Evolutionary conservation across 768 basidiomycete genomes (phyloP).

Genomic region (Trametes cubensis): DNA sequence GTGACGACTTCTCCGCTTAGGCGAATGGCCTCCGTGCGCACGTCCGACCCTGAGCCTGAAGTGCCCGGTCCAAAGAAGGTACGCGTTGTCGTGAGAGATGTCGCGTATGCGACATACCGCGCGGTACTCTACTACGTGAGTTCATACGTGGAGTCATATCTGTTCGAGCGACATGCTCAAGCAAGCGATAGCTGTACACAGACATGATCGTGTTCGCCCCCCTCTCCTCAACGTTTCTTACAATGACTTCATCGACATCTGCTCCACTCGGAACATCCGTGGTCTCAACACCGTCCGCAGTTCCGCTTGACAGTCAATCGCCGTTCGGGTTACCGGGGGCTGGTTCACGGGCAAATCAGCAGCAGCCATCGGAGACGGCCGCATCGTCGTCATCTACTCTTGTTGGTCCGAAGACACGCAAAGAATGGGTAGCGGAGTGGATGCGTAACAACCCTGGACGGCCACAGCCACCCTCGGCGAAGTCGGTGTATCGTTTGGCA

Average conservation of each 20-base stretch:
- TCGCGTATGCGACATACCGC: constrained; percentile 63
- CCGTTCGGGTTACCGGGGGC: constrained; percentile 24
- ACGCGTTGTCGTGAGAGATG: constrained; percentile 56
- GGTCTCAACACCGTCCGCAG: constrained; percentile 18
- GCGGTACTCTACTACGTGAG: constrained; percentile 77
- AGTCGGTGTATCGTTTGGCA: constrained; percentile 81
- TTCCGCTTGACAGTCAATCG: constrained; percentile 41
- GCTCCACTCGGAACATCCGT: constrained; percentile 1
- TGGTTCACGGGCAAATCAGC: constrained; percentile 20
- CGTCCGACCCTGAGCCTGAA: constrained; percentile 1
- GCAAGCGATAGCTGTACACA: constrained; percentile 68
- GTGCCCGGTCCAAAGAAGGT: constrained; percentile 52
- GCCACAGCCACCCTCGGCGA: constrained; percentile 79
- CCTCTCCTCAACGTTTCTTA: constrained; percentile 67
- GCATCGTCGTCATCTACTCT: constrained; percentile 1
- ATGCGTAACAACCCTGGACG: constrained; percentile 55
- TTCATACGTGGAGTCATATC: not conserved
- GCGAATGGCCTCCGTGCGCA: not conserved
- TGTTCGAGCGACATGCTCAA: not conserved
- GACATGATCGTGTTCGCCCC: constrained; percentile 85
- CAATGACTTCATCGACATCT: constrained; percentile 28
- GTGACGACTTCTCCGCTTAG: not conserved
- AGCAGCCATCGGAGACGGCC: constrained; percentile 24
- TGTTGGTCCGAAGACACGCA: constrained; percentile 42
- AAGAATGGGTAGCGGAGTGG: constrained; percentile 80